Base-by-base conservation (phyloP, 768 basidiomycete genomes). In the Lactarius hengduanensis region DNA sequence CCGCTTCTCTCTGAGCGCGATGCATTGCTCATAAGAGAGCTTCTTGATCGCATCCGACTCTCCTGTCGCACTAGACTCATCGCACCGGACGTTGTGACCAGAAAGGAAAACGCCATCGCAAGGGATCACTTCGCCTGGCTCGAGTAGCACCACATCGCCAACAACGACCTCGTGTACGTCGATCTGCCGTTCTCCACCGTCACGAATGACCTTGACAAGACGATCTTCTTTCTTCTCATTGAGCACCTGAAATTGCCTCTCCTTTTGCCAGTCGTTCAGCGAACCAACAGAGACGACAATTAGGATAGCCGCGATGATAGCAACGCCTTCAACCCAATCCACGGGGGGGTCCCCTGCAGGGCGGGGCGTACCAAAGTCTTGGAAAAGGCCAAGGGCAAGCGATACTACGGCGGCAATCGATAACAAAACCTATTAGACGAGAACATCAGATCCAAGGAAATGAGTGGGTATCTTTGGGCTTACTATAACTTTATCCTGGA, bases 251-350 rank as follows among this genome's bases (percentile, higher is more conserved):
- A 99, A 99, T 77, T 98, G 97, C 2, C 88, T 88, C 76, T 99
- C 97, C 77, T 98, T 98, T 77, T 98, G 95, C 90, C 92, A 99
- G 77, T 99, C 97, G 73, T 98, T 98, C 54, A 98, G 71, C 15
- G 95, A 94, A 36, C 96, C 96, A 64, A 99, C 96, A 53, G 94
- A 72, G 64, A 93, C 90, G 30, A 92, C 90, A 53, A 92, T 91
- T 45, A 82, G 71, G 43, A 92, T 84, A 0, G 91, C 91, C 47
- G 90, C 82, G 73, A 92, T 84, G 66, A 92, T 92, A 0, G 91
- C 87, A 13, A 92, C 91, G 62, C 89, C 96, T 79, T 98, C 96
- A 0, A 99, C 95, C 96, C 96, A 98, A 72, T 98, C 95, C 18
- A 98, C 93, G 20, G 87, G 86, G 1, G 95, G 88, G 54, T 89